A percentile compares a stretch with the other conserved stretches of the same genome.
phyloP scores from a whole-genome alignment of 2,329 filamentous ascomycete genomes.

The Didymosphaeria variabile region DNA sequence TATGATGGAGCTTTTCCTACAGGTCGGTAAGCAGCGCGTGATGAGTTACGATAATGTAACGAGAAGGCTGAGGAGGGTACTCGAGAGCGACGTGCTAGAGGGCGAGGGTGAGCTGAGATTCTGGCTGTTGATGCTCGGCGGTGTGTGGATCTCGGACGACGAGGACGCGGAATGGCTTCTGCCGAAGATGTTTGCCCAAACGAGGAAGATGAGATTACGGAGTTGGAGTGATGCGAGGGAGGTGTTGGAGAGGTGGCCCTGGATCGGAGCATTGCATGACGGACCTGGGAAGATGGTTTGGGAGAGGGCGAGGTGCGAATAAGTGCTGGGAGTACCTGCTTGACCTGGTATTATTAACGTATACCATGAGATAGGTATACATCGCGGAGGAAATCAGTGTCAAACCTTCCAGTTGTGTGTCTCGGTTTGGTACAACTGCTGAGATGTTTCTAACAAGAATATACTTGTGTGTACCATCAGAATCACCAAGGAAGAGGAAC shows the following conservation, averaged over 20 bases:
- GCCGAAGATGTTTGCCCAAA: neutral
- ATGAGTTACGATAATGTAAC: neutral
- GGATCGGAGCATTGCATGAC: conserved; percentile 7
- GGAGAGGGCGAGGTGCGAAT: neutral
- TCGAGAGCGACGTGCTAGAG: neutral
- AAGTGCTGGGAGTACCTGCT: no score
- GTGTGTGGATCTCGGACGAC: conserved; percentile 5
- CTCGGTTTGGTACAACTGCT: no score
- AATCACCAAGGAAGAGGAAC: no score
- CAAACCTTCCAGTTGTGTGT: no score
- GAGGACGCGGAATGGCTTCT: conserved; percentile 4
- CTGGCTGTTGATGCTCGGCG: conserved; percentile 10
- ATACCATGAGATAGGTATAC: no score
- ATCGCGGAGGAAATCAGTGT: no score
- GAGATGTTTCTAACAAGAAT: no score
- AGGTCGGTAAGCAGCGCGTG: conserved; percentile 3
- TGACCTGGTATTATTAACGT: no score
- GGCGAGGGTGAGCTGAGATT: neutral
- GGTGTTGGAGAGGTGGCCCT: neutral
- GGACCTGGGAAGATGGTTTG: neutral
- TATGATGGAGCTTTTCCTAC: conserved; percentile 17
- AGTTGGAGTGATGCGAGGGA: neutral
- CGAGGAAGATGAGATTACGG: neutral
- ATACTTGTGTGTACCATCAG: no score
- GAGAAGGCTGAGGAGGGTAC: neutral